A percentile compares a stretch with the other conserved stretches of the same genome.
phyloP scores from a whole-genome alignment of 805 yeast species.

The Candida hungchunana region DNA sequence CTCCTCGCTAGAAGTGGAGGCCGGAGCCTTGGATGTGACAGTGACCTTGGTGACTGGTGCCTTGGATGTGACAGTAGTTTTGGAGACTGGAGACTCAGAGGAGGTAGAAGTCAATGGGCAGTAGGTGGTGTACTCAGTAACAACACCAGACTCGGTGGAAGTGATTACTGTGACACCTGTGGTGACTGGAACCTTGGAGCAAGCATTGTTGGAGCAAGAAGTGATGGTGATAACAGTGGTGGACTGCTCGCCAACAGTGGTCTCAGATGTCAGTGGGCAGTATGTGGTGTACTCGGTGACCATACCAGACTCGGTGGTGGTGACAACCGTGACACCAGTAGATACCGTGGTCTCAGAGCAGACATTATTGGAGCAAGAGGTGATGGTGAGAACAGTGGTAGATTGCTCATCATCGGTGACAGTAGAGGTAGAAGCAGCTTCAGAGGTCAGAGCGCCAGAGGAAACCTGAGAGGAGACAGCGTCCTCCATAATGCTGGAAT shows the following conservation, averaged over 20 bases:
- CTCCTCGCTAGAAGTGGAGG: constrained; percentile 5
- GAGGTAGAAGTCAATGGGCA: constrained; percentile 13
- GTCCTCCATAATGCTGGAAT: constrained; percentile 6
- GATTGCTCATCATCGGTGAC: constrained; percentile 2
- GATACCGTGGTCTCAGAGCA: constrained; percentile 3
- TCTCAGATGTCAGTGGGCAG: constrained; percentile 9
- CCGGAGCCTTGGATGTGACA: constrained; percentile 11
- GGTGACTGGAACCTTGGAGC: constrained; percentile 4
- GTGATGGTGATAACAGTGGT: constrained; percentile 10
- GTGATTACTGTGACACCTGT: constrained; percentile 13
- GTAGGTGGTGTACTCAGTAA: constrained; percentile 30
- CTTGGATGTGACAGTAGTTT: constrained; percentile 26
- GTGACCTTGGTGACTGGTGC: constrained; percentile 11
- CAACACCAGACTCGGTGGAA: constrained; percentile 23
- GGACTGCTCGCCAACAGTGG: constrained; percentile 18
- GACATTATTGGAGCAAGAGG: constrained; percentile 6
- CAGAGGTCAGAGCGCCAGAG: constrained; percentile 11
- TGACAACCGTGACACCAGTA: constrained; percentile 11
- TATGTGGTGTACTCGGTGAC: constrained; percentile 31
- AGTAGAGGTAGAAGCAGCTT: constrained; percentile 3
- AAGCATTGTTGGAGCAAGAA: constrained; percentile 5
- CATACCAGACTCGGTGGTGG: constrained; percentile 21
- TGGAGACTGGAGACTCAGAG: constrained; percentile 17
- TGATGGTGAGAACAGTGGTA: constrained; percentile 6
- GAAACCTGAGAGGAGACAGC: constrained; percentile 2